Conservation (phyloP, 2,329 filamentous ascomycete species). For the Lachnellula willkommii region DNA sequence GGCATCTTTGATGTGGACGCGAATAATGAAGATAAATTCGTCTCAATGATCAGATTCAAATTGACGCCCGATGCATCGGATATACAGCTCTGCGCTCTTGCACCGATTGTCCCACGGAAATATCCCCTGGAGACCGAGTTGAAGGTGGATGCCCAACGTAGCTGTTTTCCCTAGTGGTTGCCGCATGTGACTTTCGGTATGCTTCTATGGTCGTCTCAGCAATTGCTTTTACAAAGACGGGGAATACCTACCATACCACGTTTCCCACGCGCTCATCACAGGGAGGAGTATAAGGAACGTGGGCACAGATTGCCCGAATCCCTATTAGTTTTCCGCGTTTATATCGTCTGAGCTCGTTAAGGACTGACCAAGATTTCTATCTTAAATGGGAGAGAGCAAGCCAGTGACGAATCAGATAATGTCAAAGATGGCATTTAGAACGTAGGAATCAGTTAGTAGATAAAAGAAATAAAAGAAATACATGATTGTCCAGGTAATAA, state of each 20-base stretch:
- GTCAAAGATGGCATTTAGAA: neutral
- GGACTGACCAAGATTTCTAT: neutral
- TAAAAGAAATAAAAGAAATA: neutral
- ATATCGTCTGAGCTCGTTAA: neutral
- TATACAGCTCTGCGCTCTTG: too few relatives aligned
- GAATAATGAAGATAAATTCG: too few relatives aligned
- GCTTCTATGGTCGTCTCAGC: too few relatives aligned
- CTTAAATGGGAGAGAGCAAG: neutral
- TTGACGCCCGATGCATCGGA: too few relatives aligned
- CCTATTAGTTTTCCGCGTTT: neutral
- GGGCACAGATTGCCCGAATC: neutral
- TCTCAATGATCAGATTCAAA: too few relatives aligned
- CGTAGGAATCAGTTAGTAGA: neutral
- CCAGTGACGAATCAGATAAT: neutral
- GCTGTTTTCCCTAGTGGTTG: too few relatives aligned
- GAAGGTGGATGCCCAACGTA: too few relatives aligned
- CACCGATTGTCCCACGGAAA: too few relatives aligned
- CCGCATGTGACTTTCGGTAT: too few relatives aligned
- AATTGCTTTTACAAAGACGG: neutral
- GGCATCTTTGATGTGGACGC: too few relatives aligned
- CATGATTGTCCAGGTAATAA: neutral
- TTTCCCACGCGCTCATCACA: neutral
- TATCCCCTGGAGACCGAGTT: too few relatives aligned
- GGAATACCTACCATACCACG: neutral
- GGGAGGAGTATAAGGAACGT: neutral